Evolutionary conservation across 164 flowering plant genomes (phyloP).

Genomic region (Brasenia schreberi): DNA sequence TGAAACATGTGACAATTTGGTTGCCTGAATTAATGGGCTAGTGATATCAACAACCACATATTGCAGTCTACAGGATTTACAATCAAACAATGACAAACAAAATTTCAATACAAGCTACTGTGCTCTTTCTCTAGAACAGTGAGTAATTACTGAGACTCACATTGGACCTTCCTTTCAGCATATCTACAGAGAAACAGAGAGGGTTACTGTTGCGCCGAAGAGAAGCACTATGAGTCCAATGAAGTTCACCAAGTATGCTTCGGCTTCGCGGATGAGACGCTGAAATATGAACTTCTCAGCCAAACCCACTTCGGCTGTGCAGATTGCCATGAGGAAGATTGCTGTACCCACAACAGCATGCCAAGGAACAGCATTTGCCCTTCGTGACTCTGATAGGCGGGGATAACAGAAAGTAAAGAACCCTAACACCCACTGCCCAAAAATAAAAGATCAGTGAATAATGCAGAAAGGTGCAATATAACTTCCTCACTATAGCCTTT

Average conservation of each 20-base stretch:
- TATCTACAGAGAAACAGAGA: constrained; percentile 5
- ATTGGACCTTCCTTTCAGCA: too few species aligned
- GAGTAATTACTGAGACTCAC: too few species aligned
- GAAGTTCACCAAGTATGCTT: constrained; percentile 36
- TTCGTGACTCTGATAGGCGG: background rate
- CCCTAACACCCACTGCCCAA: constrained; percentile 12
- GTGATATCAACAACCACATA: too few species aligned
- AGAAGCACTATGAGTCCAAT: constrained; percentile 47
- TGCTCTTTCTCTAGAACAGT: too few species aligned
- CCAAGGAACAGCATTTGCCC: constrained; percentile 3
- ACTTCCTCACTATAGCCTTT: background rate
- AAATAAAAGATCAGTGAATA: background rate
- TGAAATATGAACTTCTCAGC: constrained; percentile 27
- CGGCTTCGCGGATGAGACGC: constrained; percentile 5
- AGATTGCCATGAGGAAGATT: constrained; percentile 42
- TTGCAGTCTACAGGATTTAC: too few species aligned
- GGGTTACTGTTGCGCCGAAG: constrained; percentile 20
- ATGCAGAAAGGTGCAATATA: background rate
- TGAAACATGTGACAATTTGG: too few species aligned
- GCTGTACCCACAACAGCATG: constrained; percentile 28
- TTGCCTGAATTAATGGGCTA: too few species aligned
- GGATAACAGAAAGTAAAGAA: constrained; percentile 8
- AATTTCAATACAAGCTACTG: too few species aligned
- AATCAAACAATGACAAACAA: too few species aligned
- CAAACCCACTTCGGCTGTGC: constrained; percentile 51